Evolutionary conservation across 2,329 filamentous ascomycete species (phyloP).

Genomic region (Hymenoscyphus repandus): DNA sequence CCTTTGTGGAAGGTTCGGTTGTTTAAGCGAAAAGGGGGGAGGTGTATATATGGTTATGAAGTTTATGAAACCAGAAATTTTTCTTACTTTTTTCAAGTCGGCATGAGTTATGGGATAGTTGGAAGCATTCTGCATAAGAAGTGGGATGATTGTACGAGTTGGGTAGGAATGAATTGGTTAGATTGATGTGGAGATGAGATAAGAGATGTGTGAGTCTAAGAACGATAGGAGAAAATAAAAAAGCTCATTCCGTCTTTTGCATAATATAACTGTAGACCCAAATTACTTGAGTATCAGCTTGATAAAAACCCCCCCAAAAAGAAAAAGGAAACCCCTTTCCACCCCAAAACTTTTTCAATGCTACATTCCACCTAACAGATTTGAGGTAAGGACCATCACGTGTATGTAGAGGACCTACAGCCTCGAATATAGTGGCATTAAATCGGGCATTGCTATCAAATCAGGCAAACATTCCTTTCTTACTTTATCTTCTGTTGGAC

Average conservation of each 20-base stretch:
- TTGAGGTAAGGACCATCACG: no score
- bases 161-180: background rate
- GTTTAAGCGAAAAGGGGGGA: conserved; percentile 1
- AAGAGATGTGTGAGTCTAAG: background rate
- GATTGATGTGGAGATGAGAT: background rate
- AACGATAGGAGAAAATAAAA: background rate
- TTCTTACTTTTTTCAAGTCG: background rate
- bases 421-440: no score
- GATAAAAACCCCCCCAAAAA: no score
- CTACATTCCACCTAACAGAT: no score
- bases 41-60: conserved; percentile 24
- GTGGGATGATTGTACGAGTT: conserved; percentile 7
- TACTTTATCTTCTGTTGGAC: no score
- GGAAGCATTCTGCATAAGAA: conserved; percentile 1
- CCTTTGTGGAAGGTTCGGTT: conserved; percentile 2
- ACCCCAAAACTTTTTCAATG: no score
- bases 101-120: background rate
- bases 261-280: background rate
- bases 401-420: no score
- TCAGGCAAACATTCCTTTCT: no score
- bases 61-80: conserved; percentile 14
- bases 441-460: no score
- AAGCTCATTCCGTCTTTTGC: background rate
- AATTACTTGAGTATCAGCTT: no score
- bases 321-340: no score